Evolutionary conservation across 2,329 filamentous ascomycete genomes (phyloP).

Genomic region (Venturia pyrina): DNA sequence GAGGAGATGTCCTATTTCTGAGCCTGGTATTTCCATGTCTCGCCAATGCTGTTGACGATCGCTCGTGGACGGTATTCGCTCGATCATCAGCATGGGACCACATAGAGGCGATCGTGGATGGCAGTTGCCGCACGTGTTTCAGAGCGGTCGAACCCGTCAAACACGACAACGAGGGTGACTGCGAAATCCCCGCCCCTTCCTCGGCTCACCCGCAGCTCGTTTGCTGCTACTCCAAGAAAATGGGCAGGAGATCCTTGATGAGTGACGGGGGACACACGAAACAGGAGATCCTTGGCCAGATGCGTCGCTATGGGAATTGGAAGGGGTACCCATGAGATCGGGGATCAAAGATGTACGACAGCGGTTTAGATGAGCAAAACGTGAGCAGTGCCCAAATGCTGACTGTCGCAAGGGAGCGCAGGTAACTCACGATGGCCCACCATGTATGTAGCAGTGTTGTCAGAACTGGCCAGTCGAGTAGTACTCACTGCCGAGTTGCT

Average conservation of each 20-base stretch:
- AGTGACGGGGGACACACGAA: not conserved
- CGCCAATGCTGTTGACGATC: not conserved
- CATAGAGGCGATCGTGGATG: conserved; percentile 1
- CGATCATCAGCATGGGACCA: conserved; percentile 5
- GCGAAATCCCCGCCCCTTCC: not conserved
- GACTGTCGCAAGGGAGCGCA: not conserved
- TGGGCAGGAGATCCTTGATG: not conserved
- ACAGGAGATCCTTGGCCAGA: not conserved
- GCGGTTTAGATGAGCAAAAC: not conserved
- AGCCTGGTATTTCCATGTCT: not conserved
- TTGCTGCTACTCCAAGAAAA: not conserved
- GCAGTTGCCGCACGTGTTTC: not conserved
- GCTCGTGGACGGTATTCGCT: not conserved
- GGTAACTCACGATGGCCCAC: not conserved
- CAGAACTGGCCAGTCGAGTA: not conserved
- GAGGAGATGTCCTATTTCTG: not conserved
- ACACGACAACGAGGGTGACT: not conserved
- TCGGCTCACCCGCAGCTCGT: not conserved
- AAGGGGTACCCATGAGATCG: not conserved
- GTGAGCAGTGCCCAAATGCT: not conserved
- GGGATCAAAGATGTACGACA: not conserved
- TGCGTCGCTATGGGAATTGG: not conserved
- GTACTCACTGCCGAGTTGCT: too few species aligned
- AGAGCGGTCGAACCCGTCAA: not conserved
- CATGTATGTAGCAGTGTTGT: not conserved